Conservation (phyloP, 1,139 yeast genomes). For the Saccharomyces hybrid region DNA sequence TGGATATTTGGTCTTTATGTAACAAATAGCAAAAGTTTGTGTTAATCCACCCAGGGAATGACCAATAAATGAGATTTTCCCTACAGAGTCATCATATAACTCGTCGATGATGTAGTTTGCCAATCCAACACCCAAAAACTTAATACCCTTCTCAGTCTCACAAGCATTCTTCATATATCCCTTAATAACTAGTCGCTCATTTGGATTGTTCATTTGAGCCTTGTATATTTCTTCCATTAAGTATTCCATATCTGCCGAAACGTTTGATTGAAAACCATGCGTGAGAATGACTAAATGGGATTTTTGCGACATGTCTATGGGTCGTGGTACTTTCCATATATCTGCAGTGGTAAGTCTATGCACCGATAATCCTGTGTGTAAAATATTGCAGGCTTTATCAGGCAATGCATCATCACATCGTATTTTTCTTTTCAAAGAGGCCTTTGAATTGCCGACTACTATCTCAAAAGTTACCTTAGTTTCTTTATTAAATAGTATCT, state of each 20-base stretch:
- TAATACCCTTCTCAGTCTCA: constrained; percentile 83
- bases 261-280: constrained; percentile 89
- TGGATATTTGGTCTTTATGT: constrained; percentile 62
- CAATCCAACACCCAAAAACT: constrained; percentile 72
- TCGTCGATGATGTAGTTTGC: constrained; percentile 69
- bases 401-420: constrained; percentile 2
- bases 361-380: neutral
- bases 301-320: constrained; percentile 6
- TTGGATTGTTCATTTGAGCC: constrained; percentile 35
- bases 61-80: constrained; percentile 74
- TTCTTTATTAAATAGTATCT: constrained; percentile 65
- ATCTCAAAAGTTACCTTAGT: constrained; percentile 68
- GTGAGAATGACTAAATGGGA: constrained; percentile 41
- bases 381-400: constrained; percentile 34
- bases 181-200: constrained; percentile 61
- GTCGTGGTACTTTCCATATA: constrained; percentile 43
- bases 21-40: constrained; percentile 87
- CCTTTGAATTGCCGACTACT: constrained; percentile 44
- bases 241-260: constrained; percentile 81
- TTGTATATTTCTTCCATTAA: constrained; percentile 72
- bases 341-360: constrained; percentile 54
- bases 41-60: constrained; percentile 91
- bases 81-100: constrained; percentile 40
- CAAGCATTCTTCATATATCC: constrained; percentile 83
- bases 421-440: neutral